Evolutionary conservation across 768 basidiomycete genomes (phyloP), one percentile per base, ranked within the genome.

Genomic region (Lentinula edodes): DNA sequence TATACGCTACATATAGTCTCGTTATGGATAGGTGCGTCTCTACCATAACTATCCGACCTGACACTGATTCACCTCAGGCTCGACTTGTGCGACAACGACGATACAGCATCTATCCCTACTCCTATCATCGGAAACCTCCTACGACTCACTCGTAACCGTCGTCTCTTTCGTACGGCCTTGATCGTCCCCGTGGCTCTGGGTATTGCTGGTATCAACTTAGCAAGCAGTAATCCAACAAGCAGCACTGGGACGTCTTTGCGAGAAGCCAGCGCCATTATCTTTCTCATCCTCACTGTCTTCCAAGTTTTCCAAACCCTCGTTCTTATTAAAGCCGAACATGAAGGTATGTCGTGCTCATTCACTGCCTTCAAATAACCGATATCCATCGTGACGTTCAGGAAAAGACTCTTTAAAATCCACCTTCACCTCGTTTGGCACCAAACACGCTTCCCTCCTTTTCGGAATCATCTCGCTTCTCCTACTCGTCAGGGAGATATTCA

Each of bases 1-100:
- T 81, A 15, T 77, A 75, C 55, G 74, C 78, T 2, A 70, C 76
- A 0, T 80, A 78, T 58, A 76, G 70, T 0, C 70, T 80, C 1
- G 75, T 78, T 3, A 62, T 78, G 15, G 78, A 80, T 60, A 68
- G 77, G 80, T 80, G 15, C 3, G n/a, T 23, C n/a, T 18, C 39
- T 8, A 16, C 39, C 34, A 20, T 8, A 2, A 10, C 41, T 28
- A 28, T 28, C 28, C 28, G 3, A 28, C 3, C 28, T 28, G 28
- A 28, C 28, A 28, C 13, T 38, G 68, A 42, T 42, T 46, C 45
- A 36, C 5, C 50, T 8, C 16, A 15, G 59, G 46, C 10, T 62
- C 62, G 36, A 63, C 64, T 7, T 53, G 75, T 9, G 64, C 67
- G 62, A 62, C 18, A 5, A 43, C 16, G 16, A 63, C 67, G 62